Percentiles rank a stretch among this genome's conserved stretches.
phyloP scores from a whole-genome alignment of 768 basidiomycete species.

The Boletales sp. region DNA sequence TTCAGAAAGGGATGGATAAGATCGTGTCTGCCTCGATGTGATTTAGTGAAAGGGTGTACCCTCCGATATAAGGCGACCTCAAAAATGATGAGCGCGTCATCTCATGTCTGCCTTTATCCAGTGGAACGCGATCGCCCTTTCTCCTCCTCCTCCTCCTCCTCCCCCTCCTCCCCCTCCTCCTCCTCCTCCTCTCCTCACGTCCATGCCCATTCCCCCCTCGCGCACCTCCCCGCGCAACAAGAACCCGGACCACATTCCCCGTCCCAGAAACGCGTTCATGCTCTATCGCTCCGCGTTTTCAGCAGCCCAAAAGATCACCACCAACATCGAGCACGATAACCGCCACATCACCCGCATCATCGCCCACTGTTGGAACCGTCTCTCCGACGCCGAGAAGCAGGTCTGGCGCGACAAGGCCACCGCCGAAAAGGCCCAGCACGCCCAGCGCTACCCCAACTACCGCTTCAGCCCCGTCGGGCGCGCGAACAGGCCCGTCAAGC shows the following conservation, averaged over 20 bases:
- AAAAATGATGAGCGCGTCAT: slow-evolving; percentile 1
- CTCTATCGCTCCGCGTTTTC: slow-evolving; percentile 62
- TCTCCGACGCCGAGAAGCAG: slow-evolving; percentile 48
- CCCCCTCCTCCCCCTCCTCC: slow-evolving; percentile 4
- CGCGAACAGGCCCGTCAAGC: slow-evolving; percentile 41
- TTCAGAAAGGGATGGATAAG: slow-evolving; percentile 21
- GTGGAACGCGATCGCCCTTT: slow-evolving; percentile 7
- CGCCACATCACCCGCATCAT: slow-evolving; percentile 56
- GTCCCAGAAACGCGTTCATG: slow-evolving; percentile 45
- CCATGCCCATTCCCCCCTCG: slow-evolving; percentile 29
- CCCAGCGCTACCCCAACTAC: slow-evolving; percentile 49
- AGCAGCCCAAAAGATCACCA: slow-evolving; percentile 44
- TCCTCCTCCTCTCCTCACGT: slow-evolving; percentile 21
- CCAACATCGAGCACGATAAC: slow-evolving; percentile 53
- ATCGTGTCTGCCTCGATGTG: slow-evolving; percentile 21
- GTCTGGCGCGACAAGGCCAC: slow-evolving; percentile 51
- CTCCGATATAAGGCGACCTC: slow-evolving; percentile 24
- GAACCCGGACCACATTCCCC: slow-evolving; percentile 40
- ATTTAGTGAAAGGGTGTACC: slow-evolving; percentile 21
- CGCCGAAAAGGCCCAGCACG: slow-evolving; percentile 49
- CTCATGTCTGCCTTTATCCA: slow-evolving; percentile 16
- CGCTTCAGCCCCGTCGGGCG: slow-evolving; percentile 48
- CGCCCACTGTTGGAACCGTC: slow-evolving; percentile 51
- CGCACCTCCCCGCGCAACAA: slow-evolving; percentile 28
- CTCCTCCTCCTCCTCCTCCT: slow-evolving; percentile 7